These are phyloP conservation scores for Marasmius oreades DNA, from an alignment of 1,284 basidiomycete species.

Conservation along the genomic window DNA sequence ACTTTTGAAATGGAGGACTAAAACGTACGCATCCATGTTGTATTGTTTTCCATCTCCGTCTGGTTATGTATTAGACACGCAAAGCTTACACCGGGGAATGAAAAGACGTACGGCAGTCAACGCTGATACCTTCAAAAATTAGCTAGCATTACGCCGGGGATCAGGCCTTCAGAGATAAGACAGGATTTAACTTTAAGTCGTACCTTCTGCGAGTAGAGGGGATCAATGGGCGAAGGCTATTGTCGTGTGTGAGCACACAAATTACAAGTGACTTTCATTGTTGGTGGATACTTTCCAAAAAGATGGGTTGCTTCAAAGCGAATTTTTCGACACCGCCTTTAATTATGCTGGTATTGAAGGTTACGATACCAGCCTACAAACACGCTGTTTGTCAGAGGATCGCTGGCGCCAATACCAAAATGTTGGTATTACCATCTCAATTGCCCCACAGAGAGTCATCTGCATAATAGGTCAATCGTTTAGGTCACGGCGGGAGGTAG, in stretches of 20 bases:
- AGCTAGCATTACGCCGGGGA: conserved; percentile 33
- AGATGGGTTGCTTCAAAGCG: conserved; percentile 73
- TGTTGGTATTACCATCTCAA: conserved; percentile 59
- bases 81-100: background rate
- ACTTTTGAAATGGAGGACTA: background rate
- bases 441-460: conserved; percentile 77
- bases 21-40: conserved; percentile 69
- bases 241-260: background rate
- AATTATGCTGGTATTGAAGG: conserved; percentile 71
- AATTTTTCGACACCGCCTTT: conserved; percentile 76
- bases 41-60: conserved; percentile 75
- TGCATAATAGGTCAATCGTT: conserved; percentile 18
- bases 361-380: conserved; percentile 67
- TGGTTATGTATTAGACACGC: conserved; percentile 19
- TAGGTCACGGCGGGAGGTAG: too few species aligned
- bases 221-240: conserved; percentile 72
- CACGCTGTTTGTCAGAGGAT: background rate
- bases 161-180: conserved; percentile 1
- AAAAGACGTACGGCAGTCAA: conserved; percentile 55
- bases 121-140: conserved; percentile 72
- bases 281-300: conserved; percentile 40
- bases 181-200: background rate
- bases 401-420: background rate
- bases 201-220: conserved; percentile 67
- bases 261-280: background rate